Conservation (phyloP, 1,284 basidiomycete genomes). For the Cutaneotrichosporon curvatum region DNA sequence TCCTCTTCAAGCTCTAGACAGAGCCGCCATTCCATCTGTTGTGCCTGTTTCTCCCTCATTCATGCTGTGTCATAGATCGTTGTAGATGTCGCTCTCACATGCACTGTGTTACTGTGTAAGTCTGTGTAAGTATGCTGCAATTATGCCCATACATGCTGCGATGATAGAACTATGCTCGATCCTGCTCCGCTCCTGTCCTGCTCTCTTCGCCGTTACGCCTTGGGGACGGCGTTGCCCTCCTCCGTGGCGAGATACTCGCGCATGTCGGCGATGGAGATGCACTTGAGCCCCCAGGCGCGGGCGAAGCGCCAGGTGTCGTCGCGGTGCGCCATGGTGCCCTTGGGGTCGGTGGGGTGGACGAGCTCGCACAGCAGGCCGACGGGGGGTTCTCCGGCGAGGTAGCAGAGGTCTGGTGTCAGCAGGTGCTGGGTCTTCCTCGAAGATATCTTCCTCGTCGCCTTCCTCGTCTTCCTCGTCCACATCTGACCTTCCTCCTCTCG, state of each 20-base stretch:
- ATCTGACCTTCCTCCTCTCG: too few species aligned
- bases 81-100: not conserved
- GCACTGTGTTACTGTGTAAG: too few species aligned
- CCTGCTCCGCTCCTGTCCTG: not conserved
- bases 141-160: not conserved
- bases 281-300: slow-evolving; percentile 80
- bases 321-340: slow-evolving; percentile 89
- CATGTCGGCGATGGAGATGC: slow-evolving; percentile 80
- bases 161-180: too few species aligned
- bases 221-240: slow-evolving; percentile 11
- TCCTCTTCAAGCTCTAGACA: slow-evolving; percentile 62
- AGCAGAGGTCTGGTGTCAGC: slow-evolving; percentile 63
- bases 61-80: not conserved
- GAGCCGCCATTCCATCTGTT: not conserved
- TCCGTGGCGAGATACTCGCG: slow-evolving; percentile 41
- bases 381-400: slow-evolving; percentile 63
- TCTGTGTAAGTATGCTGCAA: too few species aligned
- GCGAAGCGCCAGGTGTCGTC: slow-evolving; percentile 91
- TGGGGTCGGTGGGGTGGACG: slow-evolving; percentile 78
- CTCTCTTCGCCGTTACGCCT: not conserved
- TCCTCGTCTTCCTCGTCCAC: too few species aligned
- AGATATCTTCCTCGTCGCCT: too few species aligned
- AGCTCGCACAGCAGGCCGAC: slow-evolving; percentile 91
- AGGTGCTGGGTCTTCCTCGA: not conserved
- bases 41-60: not conserved